Evolutionary conservation across 306 rosid species (phyloP), one percentile per base, ranked within the genome.

Genomic region (Lotus japonicus): DNA sequence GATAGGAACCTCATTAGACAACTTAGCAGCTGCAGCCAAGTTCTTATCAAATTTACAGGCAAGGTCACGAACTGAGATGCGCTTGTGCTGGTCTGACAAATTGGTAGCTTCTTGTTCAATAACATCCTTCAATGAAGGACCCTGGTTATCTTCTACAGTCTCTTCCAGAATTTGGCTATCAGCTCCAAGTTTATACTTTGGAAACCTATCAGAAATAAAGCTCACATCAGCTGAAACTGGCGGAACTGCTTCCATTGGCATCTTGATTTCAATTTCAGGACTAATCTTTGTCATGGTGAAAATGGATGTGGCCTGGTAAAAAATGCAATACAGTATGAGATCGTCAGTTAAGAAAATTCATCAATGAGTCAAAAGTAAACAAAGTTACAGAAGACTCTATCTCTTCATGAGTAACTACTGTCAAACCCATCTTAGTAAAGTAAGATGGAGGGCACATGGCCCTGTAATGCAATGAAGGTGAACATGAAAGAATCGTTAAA

Each of bases 1-100:
- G 41, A 56, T 14, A 42, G 46, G 68, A 80, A 89, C 98, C 97
- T 86, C 96, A 68, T 94, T 88, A 48, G 98, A 82, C 82, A 94
- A 75, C 81, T 90, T 90, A 61, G 98, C 92, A 64, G 98, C 97
- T 64, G 97, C 81, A 71, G 96, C 72, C 86, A 94, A 77, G 85
- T 90, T 94, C 81, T 88, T 94, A 83, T 94, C 98, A 53, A 94
- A 94, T 94, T 88, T 94, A 79, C 86, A 80, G 15, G 98, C 98
- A 78, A 94, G 97, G 66, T 94, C 98, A 9, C 97, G 98, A 76
- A 94, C 97, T 12, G 98, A 94, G 80, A 94, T 88, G 46, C 96
- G 96, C 75, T 94, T 90, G 84, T 90, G 89, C 83, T 94, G 97
- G 64, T 88, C 95, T 7, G 86, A 80, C 76, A 94, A 84, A 75